Base-by-base conservation (phyloP, 176 grass and related monocot genomes). In the Typha latifolia region DNA sequence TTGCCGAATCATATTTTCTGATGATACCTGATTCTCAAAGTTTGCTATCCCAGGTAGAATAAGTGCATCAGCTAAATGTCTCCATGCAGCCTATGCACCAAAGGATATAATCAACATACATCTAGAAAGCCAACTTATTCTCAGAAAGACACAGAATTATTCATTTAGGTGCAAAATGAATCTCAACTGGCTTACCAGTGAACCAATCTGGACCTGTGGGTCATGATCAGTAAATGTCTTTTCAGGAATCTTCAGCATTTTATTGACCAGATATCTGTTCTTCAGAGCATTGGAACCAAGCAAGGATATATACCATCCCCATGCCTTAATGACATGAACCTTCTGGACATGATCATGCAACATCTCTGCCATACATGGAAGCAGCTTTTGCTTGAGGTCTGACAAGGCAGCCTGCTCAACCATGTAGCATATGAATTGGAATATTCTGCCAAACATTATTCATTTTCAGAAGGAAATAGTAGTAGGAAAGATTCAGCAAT, bases 291-390 rank as follows among this genome's bases (percentile, higher is more conserved):
- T 31, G 47, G 73, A 62, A 62, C 82, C 84, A 69, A 96, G 87
- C 23, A 96, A 82, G 59, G 81, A 81, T 63, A 91, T 72, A 51
- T 84, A 86, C 87, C 91, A 96, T 67, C 87, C 87, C 91, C 91
- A 96, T 78, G 84, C 81, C 47, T 84, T 84, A 18, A 91, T 74
- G 62, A 68, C 78, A 67, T 81, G 81, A 85, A 96, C 51, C 76
- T 91, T 88, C 77, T 88, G 86, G 12, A 10, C 67, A 76, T 81
- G 61, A 77, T 91, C 91, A 78, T 70, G 52, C 22, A 90, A 32
- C 73, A 88, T 72, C 51, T 84, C 67, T 70, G 67, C 55, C 91
- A 96, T 84, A 61, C 18, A 24, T 34, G 32, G 65, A 55, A 91
- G 63, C 50, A 96, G 70, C 43, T 79, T 79, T 78, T 64, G 76